A percentile compares a stretch with the other conserved stretches of the same genome.
Conservation (phyloP, 2,329 filamentous ascomycete species). For the Colletotrichum cereale region DNA sequence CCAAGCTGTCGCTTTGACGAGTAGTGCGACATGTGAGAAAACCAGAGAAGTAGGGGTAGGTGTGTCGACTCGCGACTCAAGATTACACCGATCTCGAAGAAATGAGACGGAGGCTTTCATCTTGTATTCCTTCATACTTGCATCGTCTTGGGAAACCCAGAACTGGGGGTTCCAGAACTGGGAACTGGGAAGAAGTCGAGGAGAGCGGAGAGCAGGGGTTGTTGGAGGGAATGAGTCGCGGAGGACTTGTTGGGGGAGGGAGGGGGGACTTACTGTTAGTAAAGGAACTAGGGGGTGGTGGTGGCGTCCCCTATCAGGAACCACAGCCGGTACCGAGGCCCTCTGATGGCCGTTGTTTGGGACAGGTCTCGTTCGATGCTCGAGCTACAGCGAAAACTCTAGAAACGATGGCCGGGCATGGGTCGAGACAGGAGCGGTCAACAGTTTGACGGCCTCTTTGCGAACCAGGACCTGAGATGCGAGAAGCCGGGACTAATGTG, state of each 20-base stretch:
- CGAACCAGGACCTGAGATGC: background rate
- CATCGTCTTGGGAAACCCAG: background rate
- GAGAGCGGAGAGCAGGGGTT: background rate
- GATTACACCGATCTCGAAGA: background rate
- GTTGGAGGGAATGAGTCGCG: conserved; percentile 1
- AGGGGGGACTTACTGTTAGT: background rate
- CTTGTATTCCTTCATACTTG: conserved; percentile 3
- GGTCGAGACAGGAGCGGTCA: background rate
- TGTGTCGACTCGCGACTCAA: conserved; percentile 7
- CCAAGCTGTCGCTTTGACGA: background rate
- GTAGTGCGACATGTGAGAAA: background rate
- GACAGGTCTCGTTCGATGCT: background rate
- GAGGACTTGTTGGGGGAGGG: background rate
- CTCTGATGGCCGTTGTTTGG: background rate
- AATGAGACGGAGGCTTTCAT: background rate
- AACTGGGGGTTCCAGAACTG: background rate
- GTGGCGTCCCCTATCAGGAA: background rate
- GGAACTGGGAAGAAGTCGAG: background rate
- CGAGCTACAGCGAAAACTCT: background rate
- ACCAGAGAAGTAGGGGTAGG: background rate
- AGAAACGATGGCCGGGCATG: background rate
- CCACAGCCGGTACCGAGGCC: background rate
- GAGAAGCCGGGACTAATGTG: background rate
- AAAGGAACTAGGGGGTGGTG: too few species aligned
- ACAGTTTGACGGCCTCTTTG: background rate